Evolutionary conservation across 352 stramenopile species (phyloP).

Genomic region (Saprolegnia diclina): DNA sequence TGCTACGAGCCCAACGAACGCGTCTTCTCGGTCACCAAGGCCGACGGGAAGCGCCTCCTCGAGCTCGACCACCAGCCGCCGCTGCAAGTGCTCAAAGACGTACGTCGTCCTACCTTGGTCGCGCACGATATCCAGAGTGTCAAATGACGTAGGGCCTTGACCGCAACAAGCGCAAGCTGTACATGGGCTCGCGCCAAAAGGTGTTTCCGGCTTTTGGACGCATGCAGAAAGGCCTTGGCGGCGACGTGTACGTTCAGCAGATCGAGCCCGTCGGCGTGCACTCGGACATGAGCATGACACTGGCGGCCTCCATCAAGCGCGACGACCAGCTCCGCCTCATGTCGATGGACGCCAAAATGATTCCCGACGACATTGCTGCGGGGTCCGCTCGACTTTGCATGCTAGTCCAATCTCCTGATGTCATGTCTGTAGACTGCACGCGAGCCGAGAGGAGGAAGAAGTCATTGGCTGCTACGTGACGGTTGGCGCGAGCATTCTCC

Average conservation of each 20-base stretch:
- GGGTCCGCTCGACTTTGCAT: slow-evolving; percentile 52
- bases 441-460: slow-evolving; percentile 46
- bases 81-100: slow-evolving; percentile 65
- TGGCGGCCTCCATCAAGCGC: slow-evolving; percentile 48
- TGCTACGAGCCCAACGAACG: slow-evolving; percentile 70
- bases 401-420: slow-evolving; percentile 13
- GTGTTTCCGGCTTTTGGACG: slow-evolving; percentile 49
- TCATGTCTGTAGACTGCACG: slow-evolving; percentile 33
- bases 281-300: slow-evolving; percentile 43
- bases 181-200: slow-evolving; percentile 32
- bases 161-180: slow-evolving; percentile 54
- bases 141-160: slow-evolving; percentile 50
- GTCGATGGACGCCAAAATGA: slow-evolving; percentile 49
- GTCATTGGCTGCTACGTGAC: slow-evolving; percentile 66
- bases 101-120: slow-evolving; percentile 43
- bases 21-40: slow-evolving; percentile 60
- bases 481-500: slow-evolving; percentile 60
- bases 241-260: slow-evolving; percentile 55
- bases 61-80: slow-evolving; percentile 67
- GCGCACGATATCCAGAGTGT: not conserved
- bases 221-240: slow-evolving; percentile 36
- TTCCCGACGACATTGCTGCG: slow-evolving; percentile 43
- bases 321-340: slow-evolving; percentile 73
- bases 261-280: slow-evolving; percentile 59
- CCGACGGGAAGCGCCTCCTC: slow-evolving; percentile 49